Percentiles rank a stretch among this genome's conserved stretches.
phyloP scores from a whole-genome alignment of 225 moss, liverwort and hornwort genomes.

The Bryoerythrophyllum caledonicum region DNA sequence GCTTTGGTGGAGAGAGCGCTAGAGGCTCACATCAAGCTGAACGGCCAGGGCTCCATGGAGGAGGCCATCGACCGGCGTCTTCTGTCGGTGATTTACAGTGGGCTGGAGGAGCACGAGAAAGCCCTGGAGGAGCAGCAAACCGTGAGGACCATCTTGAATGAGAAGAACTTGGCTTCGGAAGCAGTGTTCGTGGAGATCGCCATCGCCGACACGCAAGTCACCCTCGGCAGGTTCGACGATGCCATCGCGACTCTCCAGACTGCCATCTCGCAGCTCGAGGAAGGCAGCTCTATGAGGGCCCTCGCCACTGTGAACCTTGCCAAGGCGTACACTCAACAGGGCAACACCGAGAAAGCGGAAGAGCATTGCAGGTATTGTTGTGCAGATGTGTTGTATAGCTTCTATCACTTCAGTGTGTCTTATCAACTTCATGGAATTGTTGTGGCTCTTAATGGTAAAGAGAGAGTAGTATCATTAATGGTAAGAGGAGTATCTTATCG shows the following conservation, averaged over 20 bases:
- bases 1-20: slow-evolving; percentile 60
- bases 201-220: slow-evolving; percentile 83
- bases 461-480: not conserved
- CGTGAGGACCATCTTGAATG: slow-evolving; percentile 67
- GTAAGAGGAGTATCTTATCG: too few relatives aligned
- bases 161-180: slow-evolving; percentile 59
- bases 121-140: slow-evolving; percentile 71
- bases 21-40: slow-evolving; percentile 59
- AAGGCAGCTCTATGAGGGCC: slow-evolving; percentile 65
- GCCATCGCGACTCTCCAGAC: slow-evolving; percentile 76
- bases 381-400: not conserved
- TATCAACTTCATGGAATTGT: too few relatives aligned
- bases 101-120: slow-evolving; percentile 83
- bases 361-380: slow-evolving; percentile 49
- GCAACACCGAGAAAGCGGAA: slow-evolving; percentile 58
- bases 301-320: slow-evolving; percentile 87
- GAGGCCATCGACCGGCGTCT: slow-evolving; percentile 90
- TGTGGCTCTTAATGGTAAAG: too few relatives aligned
- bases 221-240: slow-evolving; percentile 83
- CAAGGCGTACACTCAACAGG: slow-evolving; percentile 68
- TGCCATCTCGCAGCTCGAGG: slow-evolving; percentile 63
- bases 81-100: slow-evolving; percentile 77
- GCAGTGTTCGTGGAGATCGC: slow-evolving; percentile 90
- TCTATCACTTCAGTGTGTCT: not conserved
- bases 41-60: slow-evolving; percentile 70